phyloP scores from a whole-genome alignment of 2,329 filamentous ascomycete genomes.

The Pseudogymnoascus sp. region DNA sequence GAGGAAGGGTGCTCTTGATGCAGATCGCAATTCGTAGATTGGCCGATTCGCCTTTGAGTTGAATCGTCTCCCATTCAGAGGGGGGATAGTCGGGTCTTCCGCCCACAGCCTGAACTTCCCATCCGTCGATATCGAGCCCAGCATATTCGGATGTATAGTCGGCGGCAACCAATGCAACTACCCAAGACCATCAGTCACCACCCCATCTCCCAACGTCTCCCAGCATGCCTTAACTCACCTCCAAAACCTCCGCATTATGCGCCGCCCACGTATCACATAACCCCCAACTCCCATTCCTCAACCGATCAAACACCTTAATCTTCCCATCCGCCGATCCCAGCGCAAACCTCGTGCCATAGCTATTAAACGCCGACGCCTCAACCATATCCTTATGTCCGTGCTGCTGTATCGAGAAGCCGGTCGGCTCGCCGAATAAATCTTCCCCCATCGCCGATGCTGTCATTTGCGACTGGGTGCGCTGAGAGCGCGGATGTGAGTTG shows the following conservation, averaged over 20 bases:
- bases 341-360: conserved; percentile 83
- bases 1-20: conserved; percentile 44
- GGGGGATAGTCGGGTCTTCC: conserved; percentile 74
- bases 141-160: conserved; percentile 74
- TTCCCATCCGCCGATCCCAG: conserved; percentile 88
- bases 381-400: conserved; percentile 59
- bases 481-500: background rate
- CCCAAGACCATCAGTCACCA: conserved; percentile 14
- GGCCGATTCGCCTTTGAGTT: conserved; percentile 61
- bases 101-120: conserved; percentile 89
- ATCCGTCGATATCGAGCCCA: conserved; percentile 84
- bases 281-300: conserved; percentile 69
- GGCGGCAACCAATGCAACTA: conserved; percentile 91
- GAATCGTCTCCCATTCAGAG: conserved; percentile 70
- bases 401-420: conserved; percentile 45
- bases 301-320: conserved; percentile 82
- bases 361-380: conserved; percentile 68
- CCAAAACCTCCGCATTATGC: conserved; percentile 82
- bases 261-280: conserved; percentile 83
- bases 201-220: conserved; percentile 9
- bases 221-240: conserved; percentile 47
- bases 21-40: conserved; percentile 30
- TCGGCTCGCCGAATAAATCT: background rate
- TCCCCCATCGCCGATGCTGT: background rate
- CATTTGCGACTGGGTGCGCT: background rate